Evolutionary conservation across 805 yeast genomes (phyloP).

Genomic region (Yamadazyma sp.): DNA sequence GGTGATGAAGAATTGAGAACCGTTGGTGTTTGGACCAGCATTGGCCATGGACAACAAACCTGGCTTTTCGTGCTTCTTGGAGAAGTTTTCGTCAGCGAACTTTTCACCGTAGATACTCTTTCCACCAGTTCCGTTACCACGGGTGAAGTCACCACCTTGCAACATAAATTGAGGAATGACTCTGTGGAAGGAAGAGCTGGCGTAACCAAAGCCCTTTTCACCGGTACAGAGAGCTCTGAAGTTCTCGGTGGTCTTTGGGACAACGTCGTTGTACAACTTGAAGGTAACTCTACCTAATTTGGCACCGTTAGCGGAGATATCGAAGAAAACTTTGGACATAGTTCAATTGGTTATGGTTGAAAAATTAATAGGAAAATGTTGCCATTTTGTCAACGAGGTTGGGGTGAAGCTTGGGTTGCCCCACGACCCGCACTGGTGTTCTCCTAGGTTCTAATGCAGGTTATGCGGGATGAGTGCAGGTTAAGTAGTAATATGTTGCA

Average conservation of each 20-base stretch:
- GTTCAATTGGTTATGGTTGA: no score
- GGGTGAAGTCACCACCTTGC: conserved; percentile 65
- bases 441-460: conserved; percentile 4
- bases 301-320: conserved; percentile 75
- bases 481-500: no score
- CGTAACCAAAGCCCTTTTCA: conserved; percentile 91
- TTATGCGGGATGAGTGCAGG: neutral
- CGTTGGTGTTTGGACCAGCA: conserved; percentile 90
- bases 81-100: conserved; percentile 67
- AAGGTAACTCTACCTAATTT: conserved; percentile 78
- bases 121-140: conserved; percentile 92
- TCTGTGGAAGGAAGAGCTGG: conserved; percentile 89
- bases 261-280: conserved; percentile 57
- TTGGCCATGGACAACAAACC: conserved; percentile 91
- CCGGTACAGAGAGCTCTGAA: conserved; percentile 85
- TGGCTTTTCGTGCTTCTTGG: conserved; percentile 70
- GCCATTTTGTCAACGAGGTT: no score
- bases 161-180: conserved; percentile 96
- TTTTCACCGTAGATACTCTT: conserved; percentile 76
- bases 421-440: neutral
- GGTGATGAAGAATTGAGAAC: conserved; percentile 88
- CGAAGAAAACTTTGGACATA: conserved; percentile 74
- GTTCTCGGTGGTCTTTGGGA: conserved; percentile 78
- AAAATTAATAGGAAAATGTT: no score
- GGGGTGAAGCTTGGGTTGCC: neutral